phyloP scores from a whole-genome alignment of 495 filamentous ascomycete genomes.

The Aspergillus coremiiformis region DNA sequence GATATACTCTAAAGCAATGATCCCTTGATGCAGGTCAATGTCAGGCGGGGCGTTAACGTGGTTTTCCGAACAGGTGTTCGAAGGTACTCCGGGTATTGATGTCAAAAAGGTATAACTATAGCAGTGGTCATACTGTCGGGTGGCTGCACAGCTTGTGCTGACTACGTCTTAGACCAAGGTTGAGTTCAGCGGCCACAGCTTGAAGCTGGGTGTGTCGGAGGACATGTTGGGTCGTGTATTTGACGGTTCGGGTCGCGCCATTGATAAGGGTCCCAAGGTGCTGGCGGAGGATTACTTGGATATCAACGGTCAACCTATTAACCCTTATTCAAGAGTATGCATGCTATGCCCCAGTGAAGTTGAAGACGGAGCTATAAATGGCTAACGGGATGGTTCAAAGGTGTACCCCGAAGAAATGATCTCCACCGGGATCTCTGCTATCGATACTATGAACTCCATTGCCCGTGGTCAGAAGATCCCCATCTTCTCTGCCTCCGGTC shows the following conservation, averaged over 20 bases:
- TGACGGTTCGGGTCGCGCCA: slow-evolving; percentile 92
- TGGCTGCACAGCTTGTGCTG: slow-evolving; percentile 9
- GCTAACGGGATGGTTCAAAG: slow-evolving; percentile 36
- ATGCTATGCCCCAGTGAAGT: not conserved
- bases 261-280: slow-evolving; percentile 98
- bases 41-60: slow-evolving; percentile 18
- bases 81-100: slow-evolving; percentile 94
- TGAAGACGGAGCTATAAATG: not conserved
- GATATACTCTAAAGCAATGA: slow-evolving; percentile 3
- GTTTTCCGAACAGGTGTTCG: slow-evolving; percentile 67
- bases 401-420: slow-evolving; percentile 99
- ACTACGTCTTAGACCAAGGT: slow-evolving; percentile 66
- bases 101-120: slow-evolving; percentile 76
- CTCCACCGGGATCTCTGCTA: slow-evolving; percentile 97
- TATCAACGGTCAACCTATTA: slow-evolving; percentile 99
- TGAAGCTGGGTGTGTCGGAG: slow-evolving; percentile 97
- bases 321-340: slow-evolving; percentile 88
- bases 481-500: slow-evolving; percentile 97
- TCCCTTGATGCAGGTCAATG: slow-evolving; percentile 1
- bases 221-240: slow-evolving; percentile 99
- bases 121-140: not conserved
- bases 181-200: slow-evolving; percentile 91
- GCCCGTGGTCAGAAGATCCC: slow-evolving; percentile 99
- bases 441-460: slow-evolving; percentile 99
- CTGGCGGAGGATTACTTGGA: slow-evolving; percentile 96